Evolutionary conservation across 805 yeast species (phyloP).

Genomic region (Grigorovia transvaalensis): DNA sequence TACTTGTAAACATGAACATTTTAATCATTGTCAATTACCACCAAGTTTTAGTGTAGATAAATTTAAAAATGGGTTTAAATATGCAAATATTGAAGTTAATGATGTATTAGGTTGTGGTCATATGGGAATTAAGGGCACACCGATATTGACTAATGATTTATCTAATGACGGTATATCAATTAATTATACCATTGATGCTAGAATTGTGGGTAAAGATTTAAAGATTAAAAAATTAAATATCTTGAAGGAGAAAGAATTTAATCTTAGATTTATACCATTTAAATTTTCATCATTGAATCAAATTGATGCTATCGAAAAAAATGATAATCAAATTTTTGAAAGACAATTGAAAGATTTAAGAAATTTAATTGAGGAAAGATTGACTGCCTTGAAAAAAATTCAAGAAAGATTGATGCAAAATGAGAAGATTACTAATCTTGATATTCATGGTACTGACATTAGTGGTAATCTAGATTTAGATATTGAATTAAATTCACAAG

Average conservation of each 20-base stretch:
- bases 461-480: conserved; percentile 19
- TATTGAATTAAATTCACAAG: conserved; percentile 15
- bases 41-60: conserved; percentile 34
- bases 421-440: conserved; percentile 18
- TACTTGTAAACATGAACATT: conserved; percentile 38
- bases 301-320: not conserved
- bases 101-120: conserved; percentile 40
- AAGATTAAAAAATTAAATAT: conserved; percentile 23
- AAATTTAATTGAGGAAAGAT: conserved; percentile 19
- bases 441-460: conserved; percentile 21
- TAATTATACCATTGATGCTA: conserved; percentile 46
- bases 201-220: conserved; percentile 39
- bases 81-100: conserved; percentile 25
- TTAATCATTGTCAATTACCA: conserved; percentile 31
- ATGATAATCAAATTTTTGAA: conserved; percentile 5
- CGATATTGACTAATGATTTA: conserved; percentile 42
- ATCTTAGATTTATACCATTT: conserved; percentile 33
- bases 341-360: conserved; percentile 18
- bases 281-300: conserved; percentile 18
- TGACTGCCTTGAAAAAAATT: conserved; percentile 17
- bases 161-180: conserved; percentile 38
- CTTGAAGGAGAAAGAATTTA: conserved; percentile 29
- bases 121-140: conserved; percentile 40
- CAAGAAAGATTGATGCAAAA: conserved; percentile 15
- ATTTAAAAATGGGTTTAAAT: conserved; percentile 24